Evolutionary conservation across 768 basidiomycete genomes (phyloP), one percentile per base, ranked within the genome.

Genomic region (Kwoniella sp.): DNA sequence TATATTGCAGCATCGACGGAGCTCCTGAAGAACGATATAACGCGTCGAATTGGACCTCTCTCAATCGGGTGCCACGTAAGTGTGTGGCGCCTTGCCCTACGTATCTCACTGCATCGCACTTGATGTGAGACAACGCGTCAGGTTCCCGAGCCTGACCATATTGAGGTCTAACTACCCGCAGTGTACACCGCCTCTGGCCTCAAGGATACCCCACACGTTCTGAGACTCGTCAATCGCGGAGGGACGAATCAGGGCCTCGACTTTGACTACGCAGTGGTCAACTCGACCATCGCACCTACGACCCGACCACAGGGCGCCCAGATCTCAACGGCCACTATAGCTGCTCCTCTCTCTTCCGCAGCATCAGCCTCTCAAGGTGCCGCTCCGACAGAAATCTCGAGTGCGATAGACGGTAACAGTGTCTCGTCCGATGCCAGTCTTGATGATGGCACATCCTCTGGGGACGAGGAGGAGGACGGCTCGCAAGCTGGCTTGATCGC

Each of bases 191-290:
- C 65, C 28, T 62, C 65, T 1, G 55, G 54, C 17, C 63, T 72
- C 7, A 54, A 28, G 13, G 68, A 72, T 9, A 68, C 65, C 0
- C 68, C 61, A 26, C 71, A 72, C 38, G n/a, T 34, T 22, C 3
- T 72, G 13, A 55, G 58, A 22, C 26, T 72, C 12, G 48, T 58
- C 31, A 72, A 69, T 31, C 25, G 58, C 23, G 62, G 51, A 3
- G 26, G 26, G 4, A 41, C 47, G 1, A 37, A 31, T 15, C 25
- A 20, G 28, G 38, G 31, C 28, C 62, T 58, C 15, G 67, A 71
- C 30, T 53, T 75, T 28, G 73, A 73, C 29, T 73, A 69, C 22
- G 69, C 67, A 2, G 37, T 73, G 2, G 64, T 69, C 59, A 75
- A 75, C 55, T 68, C 69, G 20, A 65, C 68, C 4, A 50, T 61